phyloP scores from a whole-genome alignment of 345 rosid genomes.

The Lenwebbia sp. region DNA sequence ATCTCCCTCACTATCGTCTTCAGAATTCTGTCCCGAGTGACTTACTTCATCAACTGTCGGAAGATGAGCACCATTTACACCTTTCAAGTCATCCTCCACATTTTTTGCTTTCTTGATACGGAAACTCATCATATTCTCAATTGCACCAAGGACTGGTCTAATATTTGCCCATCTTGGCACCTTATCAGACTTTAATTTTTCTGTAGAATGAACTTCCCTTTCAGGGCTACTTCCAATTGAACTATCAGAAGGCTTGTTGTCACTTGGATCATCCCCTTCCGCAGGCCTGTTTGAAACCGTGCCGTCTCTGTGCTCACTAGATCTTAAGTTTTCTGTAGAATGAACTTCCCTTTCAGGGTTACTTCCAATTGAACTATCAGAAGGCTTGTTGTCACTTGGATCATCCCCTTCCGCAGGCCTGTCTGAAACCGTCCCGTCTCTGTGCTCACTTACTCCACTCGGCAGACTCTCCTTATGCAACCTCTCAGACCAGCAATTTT shows the following conservation, averaged over 20 bases:
- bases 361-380: slow-evolving; percentile 19
- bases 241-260: slow-evolving; percentile 14
- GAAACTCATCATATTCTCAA: slow-evolving; percentile 64
- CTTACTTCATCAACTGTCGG: slow-evolving; percentile 20
- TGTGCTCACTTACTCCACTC: slow-evolving; percentile 9
- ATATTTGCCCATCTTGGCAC: slow-evolving; percentile 48
- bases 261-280: slow-evolving; percentile 12
- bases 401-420: slow-evolving; percentile 16
- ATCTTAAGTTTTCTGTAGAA: slow-evolving; percentile 15
- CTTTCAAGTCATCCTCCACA: slow-evolving; percentile 15
- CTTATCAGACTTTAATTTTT: slow-evolving; percentile 19
- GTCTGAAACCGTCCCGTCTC: slow-evolving; percentile 10
- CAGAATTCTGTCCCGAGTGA: slow-evolving; percentile 23
- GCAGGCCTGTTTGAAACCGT: slow-evolving; percentile 11
- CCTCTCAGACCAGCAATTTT: slow-evolving; percentile 14
- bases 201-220: slow-evolving; percentile 21
- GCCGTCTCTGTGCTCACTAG: slow-evolving; percentile 2
- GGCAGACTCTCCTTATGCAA: slow-evolving; percentile 1
- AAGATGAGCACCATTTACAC: slow-evolving; percentile 17
- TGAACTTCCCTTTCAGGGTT: slow-evolving; percentile 17
- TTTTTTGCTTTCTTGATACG: slow-evolving; percentile 40
- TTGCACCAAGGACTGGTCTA: slow-evolving; percentile 48
- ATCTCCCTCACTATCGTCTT: slow-evolving; percentile 1
- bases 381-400: slow-evolving; percentile 8
- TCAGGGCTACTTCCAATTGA: slow-evolving; percentile 10